phyloP scores from a whole-genome alignment of 2,329 filamentous ascomycete species.

The Hypomyces perniciosus region DNA sequence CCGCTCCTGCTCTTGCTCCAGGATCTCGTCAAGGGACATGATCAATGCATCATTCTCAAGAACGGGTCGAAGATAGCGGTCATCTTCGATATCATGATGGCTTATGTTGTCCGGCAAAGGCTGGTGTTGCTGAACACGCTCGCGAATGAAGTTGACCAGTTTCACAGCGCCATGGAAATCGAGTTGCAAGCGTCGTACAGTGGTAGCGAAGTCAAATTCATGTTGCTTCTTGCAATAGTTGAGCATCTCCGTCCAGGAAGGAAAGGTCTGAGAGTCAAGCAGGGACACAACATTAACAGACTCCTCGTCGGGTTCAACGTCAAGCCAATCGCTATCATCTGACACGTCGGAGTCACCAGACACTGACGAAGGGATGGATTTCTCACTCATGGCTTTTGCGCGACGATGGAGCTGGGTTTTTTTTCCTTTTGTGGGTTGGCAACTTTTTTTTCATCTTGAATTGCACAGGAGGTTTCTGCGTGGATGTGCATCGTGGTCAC shows the following conservation, averaged over 20 bases:
- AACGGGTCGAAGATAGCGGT: slow-evolving; percentile 75
- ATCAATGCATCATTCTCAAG: slow-evolving; percentile 86
- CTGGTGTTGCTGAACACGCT: slow-evolving; percentile 37
- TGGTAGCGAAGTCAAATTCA: slow-evolving; percentile 59
- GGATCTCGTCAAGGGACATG: slow-evolving; percentile 72
- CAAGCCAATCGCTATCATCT: slow-evolving; percentile 45
- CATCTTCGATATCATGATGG: slow-evolving; percentile 61
- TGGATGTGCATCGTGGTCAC: background rate
- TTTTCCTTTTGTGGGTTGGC: background rate
- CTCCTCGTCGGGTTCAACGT: slow-evolving; percentile 58
- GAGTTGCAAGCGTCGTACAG: slow-evolving; percentile 51
- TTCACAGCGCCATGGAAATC: slow-evolving; percentile 71
- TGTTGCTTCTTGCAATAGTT: slow-evolving; percentile 60
- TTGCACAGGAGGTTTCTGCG: background rate
- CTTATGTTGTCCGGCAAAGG: slow-evolving; percentile 53
- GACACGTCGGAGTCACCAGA: slow-evolving; percentile 6
- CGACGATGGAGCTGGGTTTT: background rate
- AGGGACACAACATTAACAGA: slow-evolving; percentile 58
- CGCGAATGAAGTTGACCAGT: slow-evolving; percentile 64
- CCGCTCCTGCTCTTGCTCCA: slow-evolving; percentile 43
- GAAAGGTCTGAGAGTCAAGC: slow-evolving; percentile 60
- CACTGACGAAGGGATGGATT: slow-evolving; percentile 1
- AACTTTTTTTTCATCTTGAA: background rate
- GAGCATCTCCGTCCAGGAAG: slow-evolving; percentile 60
- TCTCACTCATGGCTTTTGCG: slow-evolving; percentile 5